phyloP scores from a whole-genome alignment of 805 yeast species.

The Yamadazyma sp. region DNA sequence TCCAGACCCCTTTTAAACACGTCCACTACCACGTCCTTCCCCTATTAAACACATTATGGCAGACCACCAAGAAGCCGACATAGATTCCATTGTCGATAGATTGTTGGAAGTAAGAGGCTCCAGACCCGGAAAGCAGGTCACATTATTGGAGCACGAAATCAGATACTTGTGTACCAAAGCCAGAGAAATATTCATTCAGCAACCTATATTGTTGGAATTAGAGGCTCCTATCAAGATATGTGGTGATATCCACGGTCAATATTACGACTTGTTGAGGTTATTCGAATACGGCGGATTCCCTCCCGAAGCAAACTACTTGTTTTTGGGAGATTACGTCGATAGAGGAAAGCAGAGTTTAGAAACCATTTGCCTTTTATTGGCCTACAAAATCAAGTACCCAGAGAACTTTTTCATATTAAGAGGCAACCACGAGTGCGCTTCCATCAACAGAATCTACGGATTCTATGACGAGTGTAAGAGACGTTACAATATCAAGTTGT shows the following conservation, averaged over 20 bases:
- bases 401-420: conserved; percentile 95
- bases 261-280: conserved; percentile 90
- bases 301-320: conserved; percentile 95
- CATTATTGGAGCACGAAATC: conserved; percentile 89
- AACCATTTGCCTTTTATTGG: conserved; percentile 89
- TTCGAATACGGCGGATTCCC: conserved; percentile 99
- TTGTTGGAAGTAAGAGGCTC: conserved; percentile 96
- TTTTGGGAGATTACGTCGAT: conserved; percentile 96
- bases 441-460: conserved; percentile 96
- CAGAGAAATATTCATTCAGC: conserved; percentile 95
- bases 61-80: conserved; percentile 73
- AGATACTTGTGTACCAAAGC: conserved; percentile 96
- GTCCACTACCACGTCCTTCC: not conserved
- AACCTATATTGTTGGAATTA: conserved; percentile 90
- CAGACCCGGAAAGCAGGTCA: conserved; percentile 96
- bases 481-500: conserved; percentile 94
- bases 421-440: conserved; percentile 98
- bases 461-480: conserved; percentile 98
- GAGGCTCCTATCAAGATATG: conserved; percentile 97
- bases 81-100: conserved; percentile 96
- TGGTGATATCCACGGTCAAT: conserved; percentile 99
- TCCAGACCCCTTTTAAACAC: conserved; percentile 1
- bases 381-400: conserved; percentile 96
- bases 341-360: conserved; percentile 97
- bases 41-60: conserved; percentile 8